phyloP scores from a whole-genome alignment of 768 basidiomycete species.

The Rhodosporidiobolus sp. region DNA sequence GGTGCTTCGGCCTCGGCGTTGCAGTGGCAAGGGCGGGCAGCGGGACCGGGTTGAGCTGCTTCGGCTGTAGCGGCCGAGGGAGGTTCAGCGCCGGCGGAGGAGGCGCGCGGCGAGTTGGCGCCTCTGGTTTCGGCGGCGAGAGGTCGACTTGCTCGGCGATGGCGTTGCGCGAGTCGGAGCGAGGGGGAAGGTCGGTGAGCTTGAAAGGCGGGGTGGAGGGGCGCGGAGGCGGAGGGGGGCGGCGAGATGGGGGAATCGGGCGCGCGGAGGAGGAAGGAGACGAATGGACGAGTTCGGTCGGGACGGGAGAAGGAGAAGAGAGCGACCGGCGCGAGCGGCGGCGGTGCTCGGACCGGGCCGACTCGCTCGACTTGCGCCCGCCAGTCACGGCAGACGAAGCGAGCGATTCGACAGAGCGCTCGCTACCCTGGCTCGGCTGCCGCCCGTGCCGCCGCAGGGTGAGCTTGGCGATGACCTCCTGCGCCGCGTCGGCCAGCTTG shows the following conservation, averaged over 20 bases:
- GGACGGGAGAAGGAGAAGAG: constrained; percentile 9
- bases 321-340: background rate
- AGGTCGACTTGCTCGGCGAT: background rate
- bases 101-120: background rate
- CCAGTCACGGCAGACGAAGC: background rate
- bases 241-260: background rate
- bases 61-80: background rate
- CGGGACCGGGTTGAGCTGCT: background rate
- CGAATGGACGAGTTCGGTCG: background rate
- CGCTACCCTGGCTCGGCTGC: background rate
- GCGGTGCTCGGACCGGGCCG: background rate
- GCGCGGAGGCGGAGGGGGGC: background rate
- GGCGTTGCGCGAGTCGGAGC: constrained; percentile 29
- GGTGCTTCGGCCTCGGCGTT: constrained; percentile 8
- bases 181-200: constrained; percentile 22
- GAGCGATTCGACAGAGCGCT: constrained; percentile 1
- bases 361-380: background rate
- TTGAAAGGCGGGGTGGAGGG: background rate
- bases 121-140: background rate
- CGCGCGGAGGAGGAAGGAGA: too few relatives aligned
- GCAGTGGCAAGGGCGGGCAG: background rate
- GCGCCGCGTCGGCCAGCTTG: constrained; percentile 23
- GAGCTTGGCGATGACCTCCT: constrained; percentile 24
- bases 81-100: background rate
- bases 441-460: background rate